Percentiles rank a stretch among this genome's conserved stretches.
Conservation (phyloP, 768 basidiomycete genomes). For the Pleurotus citrinopileatus region DNA sequence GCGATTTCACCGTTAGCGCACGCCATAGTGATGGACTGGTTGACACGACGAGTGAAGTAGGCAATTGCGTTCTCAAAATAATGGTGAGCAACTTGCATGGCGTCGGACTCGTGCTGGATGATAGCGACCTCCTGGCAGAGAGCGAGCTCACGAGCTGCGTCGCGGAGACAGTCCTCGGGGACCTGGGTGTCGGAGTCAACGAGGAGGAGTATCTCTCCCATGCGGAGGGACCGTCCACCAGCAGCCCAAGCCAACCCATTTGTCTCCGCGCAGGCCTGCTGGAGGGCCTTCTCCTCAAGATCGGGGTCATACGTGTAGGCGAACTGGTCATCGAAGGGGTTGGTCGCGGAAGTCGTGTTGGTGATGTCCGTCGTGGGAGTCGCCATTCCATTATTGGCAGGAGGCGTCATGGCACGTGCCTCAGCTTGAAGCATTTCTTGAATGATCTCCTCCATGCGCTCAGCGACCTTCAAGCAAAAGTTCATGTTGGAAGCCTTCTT, state of each 20-base stretch:
- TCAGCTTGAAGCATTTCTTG: slow-evolving; percentile 1
- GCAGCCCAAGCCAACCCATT: slow-evolving; percentile 69
- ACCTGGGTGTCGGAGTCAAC: slow-evolving; percentile 79
- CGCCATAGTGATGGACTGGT: slow-evolving; percentile 74
- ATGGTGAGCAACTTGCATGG: slow-evolving; percentile 86
- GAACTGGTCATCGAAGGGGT: slow-evolving; percentile 37
- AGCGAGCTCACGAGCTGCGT: slow-evolving; percentile 82
- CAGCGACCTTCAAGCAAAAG: slow-evolving; percentile 1
- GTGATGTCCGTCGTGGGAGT: neutral
- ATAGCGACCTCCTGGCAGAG: slow-evolving; percentile 80
- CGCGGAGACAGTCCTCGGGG: slow-evolving; percentile 86
- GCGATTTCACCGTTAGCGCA: slow-evolving; percentile 81
- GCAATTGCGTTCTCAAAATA: slow-evolving; percentile 92
- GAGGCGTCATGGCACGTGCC: neutral
- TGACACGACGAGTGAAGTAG: slow-evolving; percentile 87
- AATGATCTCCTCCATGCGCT: slow-evolving; percentile 8
- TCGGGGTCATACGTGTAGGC: slow-evolving; percentile 29
- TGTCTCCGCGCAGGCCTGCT: slow-evolving; percentile 70
- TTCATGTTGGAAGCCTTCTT: slow-evolving; percentile 70
- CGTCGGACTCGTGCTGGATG: slow-evolving; percentile 87
- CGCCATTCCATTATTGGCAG: slow-evolving; percentile 18
- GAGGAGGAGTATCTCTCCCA: slow-evolving; percentile 78
- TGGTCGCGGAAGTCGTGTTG: neutral
- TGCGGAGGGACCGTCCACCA: slow-evolving; percentile 71
- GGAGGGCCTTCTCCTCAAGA: slow-evolving; percentile 74